Percentiles rank a stretch among this genome's conserved stretches.
These are phyloP conservation scores for Blastocystis sp. DNA, from an alignment of 352 stramenopile species.

Conservation along the genomic window DNA sequence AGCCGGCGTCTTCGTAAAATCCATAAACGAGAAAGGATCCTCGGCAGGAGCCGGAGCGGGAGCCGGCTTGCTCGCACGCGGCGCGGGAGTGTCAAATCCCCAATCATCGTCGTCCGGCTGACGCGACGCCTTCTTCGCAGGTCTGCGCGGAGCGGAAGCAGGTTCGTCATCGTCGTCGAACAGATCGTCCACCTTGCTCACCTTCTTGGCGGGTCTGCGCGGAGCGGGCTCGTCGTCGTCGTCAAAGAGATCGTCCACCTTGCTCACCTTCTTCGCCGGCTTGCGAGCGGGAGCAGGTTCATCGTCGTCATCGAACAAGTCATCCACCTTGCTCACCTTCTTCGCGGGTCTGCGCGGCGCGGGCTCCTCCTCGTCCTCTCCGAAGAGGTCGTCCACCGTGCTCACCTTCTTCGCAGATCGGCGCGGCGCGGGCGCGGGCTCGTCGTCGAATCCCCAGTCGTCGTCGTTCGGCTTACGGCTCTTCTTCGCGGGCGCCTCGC, in stretches of 20 bases:
- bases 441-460: conserved; percentile 39
- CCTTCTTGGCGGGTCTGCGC: conserved; percentile 18
- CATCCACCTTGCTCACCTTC: neutral
- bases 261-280: neutral
- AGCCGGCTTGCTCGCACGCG: neutral
- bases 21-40: conserved; percentile 59
- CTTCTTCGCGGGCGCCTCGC: neutral
- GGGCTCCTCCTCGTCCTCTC: conserved; percentile 8
- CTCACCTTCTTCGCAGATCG: conserved; percentile 25
- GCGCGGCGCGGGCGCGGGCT: neutral
- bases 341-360: neutral
- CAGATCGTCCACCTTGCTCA: conserved; percentile 13
- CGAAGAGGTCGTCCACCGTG: neutral
- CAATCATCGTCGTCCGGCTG: conserved; percentile 21
- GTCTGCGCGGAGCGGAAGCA: neutral
- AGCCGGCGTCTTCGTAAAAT: conserved; percentile 6
- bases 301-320: conserved; percentile 35
- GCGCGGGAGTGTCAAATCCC: neutral
- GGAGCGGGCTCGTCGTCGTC: conserved; percentile 35
- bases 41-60: neutral
- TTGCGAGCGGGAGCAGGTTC: neutral
- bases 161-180: conserved; percentile 47
- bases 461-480: neutral
- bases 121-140: conserved; percentile 2
- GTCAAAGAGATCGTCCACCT: conserved; percentile 25